Conservation (phyloP, 2,329 filamentous ascomycete genomes). For the Aspergillus sp. region DNA sequence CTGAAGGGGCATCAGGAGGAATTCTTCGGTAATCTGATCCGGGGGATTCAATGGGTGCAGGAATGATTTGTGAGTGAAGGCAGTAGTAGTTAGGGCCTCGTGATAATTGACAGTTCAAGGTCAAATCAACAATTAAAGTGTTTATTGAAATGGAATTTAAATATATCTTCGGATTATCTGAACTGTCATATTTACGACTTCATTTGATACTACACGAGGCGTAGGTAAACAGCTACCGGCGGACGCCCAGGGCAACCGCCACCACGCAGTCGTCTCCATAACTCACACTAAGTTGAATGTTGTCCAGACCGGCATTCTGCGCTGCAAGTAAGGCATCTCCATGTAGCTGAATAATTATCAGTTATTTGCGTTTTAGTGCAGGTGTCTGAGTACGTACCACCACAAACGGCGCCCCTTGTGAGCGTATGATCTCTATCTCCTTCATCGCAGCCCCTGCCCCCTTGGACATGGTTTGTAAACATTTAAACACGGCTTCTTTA, state of each 20-base stretch:
- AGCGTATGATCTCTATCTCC: neutral
- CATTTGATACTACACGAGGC: too few relatives aligned
- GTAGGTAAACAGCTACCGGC: neutral
- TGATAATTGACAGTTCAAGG: too few relatives aligned
- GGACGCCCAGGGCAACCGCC: neutral
- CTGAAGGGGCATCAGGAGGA: neutral
- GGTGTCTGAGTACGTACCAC: neutral
- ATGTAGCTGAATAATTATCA: neutral
- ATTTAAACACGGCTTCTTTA: neutral
- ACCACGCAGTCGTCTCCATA: neutral
- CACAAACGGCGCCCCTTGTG: neutral
- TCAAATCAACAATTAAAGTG: too few relatives aligned
- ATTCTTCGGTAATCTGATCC: constrained; percentile 5
- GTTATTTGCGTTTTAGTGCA: neutral
- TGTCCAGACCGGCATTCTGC: neutral
- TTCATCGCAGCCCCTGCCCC: neutral
- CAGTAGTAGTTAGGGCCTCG: neutral
- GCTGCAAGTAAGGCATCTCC: neutral
- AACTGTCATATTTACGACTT: fast-evolving
- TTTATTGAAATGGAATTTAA: too few relatives aligned
- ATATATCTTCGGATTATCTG: too few relatives aligned
- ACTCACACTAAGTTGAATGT: neutral
- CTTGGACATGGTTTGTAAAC: neutral
- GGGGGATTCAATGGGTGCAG: constrained; percentile 1
- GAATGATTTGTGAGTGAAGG: neutral